Percentiles rank a stretch among this genome's conserved stretches.
These are phyloP conservation scores for Jackrogersella multiformis DNA, from an alignment of 495 filamentous ascomycete species.

Conservation along the genomic window DNA sequence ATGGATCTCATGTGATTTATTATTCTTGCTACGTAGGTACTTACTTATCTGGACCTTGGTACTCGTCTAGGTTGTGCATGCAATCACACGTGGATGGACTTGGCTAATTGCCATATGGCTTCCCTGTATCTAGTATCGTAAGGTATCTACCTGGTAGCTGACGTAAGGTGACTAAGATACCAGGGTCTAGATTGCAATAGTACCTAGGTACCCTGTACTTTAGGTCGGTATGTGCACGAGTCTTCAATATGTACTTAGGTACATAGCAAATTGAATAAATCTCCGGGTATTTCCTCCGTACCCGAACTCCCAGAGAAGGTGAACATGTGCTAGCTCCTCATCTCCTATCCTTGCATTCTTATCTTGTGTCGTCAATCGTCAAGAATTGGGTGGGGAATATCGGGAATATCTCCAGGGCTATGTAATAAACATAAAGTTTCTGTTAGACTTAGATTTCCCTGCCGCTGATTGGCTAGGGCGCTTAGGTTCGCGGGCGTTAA, in stretches of 20 bases:
- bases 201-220: neutral
- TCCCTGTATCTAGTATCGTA: neutral
- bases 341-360: neutral
- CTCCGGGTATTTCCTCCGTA: neutral
- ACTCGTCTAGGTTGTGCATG: neutral
- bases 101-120: neutral
- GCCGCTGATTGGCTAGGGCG: conserved; percentile 11
- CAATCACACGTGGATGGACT: conserved; percentile 15
- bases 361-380: neutral
- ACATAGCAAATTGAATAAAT: neutral
- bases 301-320: neutral
- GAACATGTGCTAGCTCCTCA: neutral
- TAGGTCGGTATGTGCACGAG: neutral
- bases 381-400: conserved; percentile 8
- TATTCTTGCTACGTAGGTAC: too few relatives aligned
- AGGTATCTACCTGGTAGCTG: neutral
- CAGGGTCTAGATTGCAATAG: conserved; percentile 6
- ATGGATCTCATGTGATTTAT: too few relatives aligned
- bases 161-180: neutral
- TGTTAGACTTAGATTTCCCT: neutral
- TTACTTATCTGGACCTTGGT: too few relatives aligned
- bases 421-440: conserved; percentile 9
- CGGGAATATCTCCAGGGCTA: too few relatives aligned
- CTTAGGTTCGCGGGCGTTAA: neutral
- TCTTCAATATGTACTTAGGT: too few relatives aligned